Base-by-base conservation (phyloP, 768 basidiomycete genomes). In the Rhodocollybia butyracea region DNA sequence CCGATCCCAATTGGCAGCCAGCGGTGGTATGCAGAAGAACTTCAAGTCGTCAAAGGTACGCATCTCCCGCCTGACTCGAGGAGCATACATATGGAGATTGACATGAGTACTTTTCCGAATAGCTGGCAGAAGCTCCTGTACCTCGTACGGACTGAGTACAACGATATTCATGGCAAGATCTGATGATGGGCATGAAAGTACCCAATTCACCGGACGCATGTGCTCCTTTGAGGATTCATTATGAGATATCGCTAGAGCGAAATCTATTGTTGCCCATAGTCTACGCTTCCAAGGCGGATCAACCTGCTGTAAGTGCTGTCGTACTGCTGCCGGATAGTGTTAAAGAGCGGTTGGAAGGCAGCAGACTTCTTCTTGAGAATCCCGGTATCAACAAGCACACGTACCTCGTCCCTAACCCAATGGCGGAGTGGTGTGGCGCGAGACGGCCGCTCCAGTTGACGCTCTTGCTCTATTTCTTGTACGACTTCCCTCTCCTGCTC, bases 131-230 rank as follows among this genome's bases (percentile, higher is more conserved):
- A 73, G 59, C 2, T 15, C 27, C 19, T 69, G 59, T 10, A 56
- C 71, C 57, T 73, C 73, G 21, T 60, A 60, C 2, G 71, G 71
- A 55, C 71, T 73, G 7, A 69, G 13, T 12, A 69, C 42, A 22
- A 73, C 63, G 3, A 72, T 54, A 13, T 40, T 26, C 31, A 53
- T 41, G 13, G 15, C 40, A 26, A 17, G 1, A 3, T 7, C 21
- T 3, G 15, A 19, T 22, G 46, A 17, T 11, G 31, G 19, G 30
- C 46, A 19, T 12, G 66, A 67, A 13, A 65, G 45, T 15, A 70
- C 41, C 69, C 70, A 70, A 58, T 27, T 43, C 15, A 70, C 64
- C 2, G 69, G 70, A 12, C 68, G 66, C 34, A 70, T 40, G 31
- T 63, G 64, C 8, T 65, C 59, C 17, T 19, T 38, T 17, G 30